phyloP scores from a whole-genome alignment of 1,139 yeast species.

The Eremothecium gossypii region DNA sequence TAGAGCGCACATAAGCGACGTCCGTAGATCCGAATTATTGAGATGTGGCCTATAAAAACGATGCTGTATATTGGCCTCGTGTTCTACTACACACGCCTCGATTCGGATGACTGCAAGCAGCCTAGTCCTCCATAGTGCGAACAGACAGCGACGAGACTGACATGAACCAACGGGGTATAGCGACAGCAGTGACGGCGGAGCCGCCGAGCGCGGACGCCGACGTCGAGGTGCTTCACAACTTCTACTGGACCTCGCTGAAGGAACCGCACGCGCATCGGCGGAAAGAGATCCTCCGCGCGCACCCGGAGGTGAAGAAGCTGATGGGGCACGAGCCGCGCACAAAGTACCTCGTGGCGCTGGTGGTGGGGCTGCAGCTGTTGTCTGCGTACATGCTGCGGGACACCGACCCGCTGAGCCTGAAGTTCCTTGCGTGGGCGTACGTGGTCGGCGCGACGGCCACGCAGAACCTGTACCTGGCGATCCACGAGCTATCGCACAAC shows the following conservation, averaged over 20 bases:
- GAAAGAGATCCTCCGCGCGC: slow-evolving; percentile 57
- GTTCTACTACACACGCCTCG: too few species aligned
- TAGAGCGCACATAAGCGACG: too few species aligned
- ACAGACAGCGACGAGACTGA: slow-evolving; percentile 7
- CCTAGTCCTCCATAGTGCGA: too few species aligned
- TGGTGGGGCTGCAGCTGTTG: slow-evolving; percentile 55
- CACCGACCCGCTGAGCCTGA: slow-evolving; percentile 44
- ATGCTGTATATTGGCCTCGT: too few species aligned
- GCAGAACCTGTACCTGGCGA: slow-evolving; percentile 77
- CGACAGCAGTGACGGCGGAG: slow-evolving; percentile 10
- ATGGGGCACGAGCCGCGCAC: slow-evolving; percentile 85
- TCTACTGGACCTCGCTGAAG: slow-evolving; percentile 72
- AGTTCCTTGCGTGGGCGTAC: slow-evolving; percentile 58
- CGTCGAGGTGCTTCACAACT: slow-evolving; percentile 37
- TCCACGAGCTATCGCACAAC: slow-evolving; percentile 82
- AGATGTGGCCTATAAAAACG: too few species aligned
- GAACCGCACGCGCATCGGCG: slow-evolving; percentile 79
- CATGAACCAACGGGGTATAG: slow-evolving; percentile 23
- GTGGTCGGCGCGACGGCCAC: slow-evolving; percentile 77
- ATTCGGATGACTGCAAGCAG: too few species aligned
- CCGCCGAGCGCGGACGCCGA: slow-evolving; percentile 23
- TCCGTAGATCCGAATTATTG: too few species aligned
- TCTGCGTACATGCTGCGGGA: slow-evolving; percentile 54
- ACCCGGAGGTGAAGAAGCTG: slow-evolving; percentile 73
- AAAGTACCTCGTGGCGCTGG: slow-evolving; percentile 59